Evolutionary conservation across 2,329 filamentous ascomycete genomes (phyloP), one percentile per base, ranked within the genome.

Genomic region (Penicillium oxalicum): DNA sequence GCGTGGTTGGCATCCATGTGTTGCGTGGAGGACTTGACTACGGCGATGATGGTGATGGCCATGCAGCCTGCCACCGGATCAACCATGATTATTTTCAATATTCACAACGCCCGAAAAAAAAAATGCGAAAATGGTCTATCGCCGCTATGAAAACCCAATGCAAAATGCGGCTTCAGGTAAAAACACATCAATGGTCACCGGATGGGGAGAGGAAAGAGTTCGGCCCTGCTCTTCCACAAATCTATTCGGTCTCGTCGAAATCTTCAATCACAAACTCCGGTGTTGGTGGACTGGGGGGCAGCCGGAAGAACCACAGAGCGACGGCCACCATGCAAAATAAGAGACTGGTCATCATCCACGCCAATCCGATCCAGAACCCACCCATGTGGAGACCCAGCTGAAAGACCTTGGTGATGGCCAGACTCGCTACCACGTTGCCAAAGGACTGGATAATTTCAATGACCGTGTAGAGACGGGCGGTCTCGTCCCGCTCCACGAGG

Each of bases 391-490:
- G 65, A 0, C 75, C 76, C 48, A 71, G 60, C 29, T 74, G 68
- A 50, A 78, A 77, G 11, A 74, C 59, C 7, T 64, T 61, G 2
- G 74, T 74, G 36, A 77, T 66, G 4, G 73, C 55, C 4, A 76
- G 67, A 25, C 74, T 75, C 4, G 74, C 74, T 29, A 77, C 57
- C 50, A 78, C 70, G 25, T 69, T 66, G 5, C 76, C 75, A 8
- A 77, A 57, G 12, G 70, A 69, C 51, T 77, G 73, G 4, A 76
- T 61, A 18, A 77, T 72, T 28, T 74, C 73, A 48, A 78, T 70
- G 1, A 76, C 68, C 4, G 74, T 74, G 56, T 76, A 77, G 11
- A 78, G 56, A 9, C 74, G 68, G 5, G 74, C 75, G 3, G 74
- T 71, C 45, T 77, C 67, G 35, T 76, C 69, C 0, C 70, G 71